Evolutionary conservation across 495 filamentous ascomycete species (phyloP).

Genomic region (Hyaloscypha variabilis): DNA sequence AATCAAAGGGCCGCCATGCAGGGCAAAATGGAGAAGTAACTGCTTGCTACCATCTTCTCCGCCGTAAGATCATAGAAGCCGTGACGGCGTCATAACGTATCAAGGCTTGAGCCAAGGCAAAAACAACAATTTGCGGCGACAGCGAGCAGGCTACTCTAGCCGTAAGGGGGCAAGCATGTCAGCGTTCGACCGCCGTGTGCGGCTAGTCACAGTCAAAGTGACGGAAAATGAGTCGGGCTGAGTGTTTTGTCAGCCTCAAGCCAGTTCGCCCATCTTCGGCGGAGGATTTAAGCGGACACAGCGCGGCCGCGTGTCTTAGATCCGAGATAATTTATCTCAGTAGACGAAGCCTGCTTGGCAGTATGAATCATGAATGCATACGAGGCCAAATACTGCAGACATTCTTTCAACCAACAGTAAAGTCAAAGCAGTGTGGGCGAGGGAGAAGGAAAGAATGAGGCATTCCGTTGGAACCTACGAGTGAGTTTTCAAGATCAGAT

Average conservation of each 20-base stretch:
- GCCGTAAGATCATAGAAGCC: neutral
- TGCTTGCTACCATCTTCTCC: neutral
- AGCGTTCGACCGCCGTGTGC: neutral
- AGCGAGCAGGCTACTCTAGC: neutral
- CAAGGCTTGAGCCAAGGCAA: neutral
- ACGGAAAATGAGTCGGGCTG: slow-evolving; percentile 10
- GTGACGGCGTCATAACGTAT: neutral
- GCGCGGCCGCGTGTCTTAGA: no score
- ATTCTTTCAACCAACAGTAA: no score
- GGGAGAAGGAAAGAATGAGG: no score
- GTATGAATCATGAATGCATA: no score
- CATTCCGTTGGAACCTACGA: no score
- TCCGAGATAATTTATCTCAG: no score
- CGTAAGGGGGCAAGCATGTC: neutral
- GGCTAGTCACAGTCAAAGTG: neutral
- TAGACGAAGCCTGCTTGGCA: no score
- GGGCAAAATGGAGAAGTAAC: neutral
- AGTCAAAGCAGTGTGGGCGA: no score
- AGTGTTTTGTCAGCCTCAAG: neutral
- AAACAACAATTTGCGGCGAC: neutral
- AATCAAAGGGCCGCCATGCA: neutral
- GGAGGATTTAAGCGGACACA: neutral
- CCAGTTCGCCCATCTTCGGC: neutral
- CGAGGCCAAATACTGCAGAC: no score
- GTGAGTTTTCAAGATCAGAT: no score